A percentile compares a stretch with the other conserved stretches of the same genome.
Conservation (phyloP, 805 yeast genomes). For the Helenozyma rhizophorensis region DNA sequence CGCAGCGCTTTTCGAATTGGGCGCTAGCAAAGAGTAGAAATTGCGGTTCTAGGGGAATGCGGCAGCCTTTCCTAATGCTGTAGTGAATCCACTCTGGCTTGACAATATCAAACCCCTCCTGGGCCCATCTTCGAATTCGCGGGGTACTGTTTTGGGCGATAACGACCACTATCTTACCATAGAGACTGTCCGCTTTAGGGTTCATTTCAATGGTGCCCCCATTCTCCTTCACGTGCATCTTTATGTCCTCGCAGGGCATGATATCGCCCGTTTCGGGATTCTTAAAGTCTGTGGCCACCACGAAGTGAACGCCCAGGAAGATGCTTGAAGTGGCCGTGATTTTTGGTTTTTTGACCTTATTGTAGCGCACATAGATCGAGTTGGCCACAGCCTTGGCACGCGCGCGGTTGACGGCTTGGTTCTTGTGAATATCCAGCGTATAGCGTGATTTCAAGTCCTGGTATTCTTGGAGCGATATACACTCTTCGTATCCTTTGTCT, state of each 20-base stretch:
- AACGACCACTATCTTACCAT: slow-evolving; percentile 14
- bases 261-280: slow-evolving; percentile 20
- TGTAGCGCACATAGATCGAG: slow-evolving; percentile 15
- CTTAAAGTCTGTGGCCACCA: slow-evolving; percentile 51
- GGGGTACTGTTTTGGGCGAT: slow-evolving; percentile 28
- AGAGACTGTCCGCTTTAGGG: slow-evolving; percentile 9
- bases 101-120: slow-evolving; percentile 54
- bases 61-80: slow-evolving; percentile 40
- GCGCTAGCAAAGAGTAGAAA: slow-evolving; percentile 48
- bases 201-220: slow-evolving; percentile 45
- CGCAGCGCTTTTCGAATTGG: slow-evolving; percentile 9
- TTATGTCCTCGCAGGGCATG: slow-evolving; percentile 31
- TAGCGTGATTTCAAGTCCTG: slow-evolving; percentile 29
- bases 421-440: slow-evolving; percentile 20
- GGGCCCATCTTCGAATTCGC: slow-evolving; percentile 19
- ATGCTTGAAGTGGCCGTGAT: slow-evolving; percentile 21
- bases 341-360: slow-evolving; percentile 8
- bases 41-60: slow-evolving; percentile 56
- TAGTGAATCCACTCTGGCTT: slow-evolving; percentile 72
- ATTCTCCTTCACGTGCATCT: slow-evolving; percentile 33
- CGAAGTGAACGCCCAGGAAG: slow-evolving; percentile 45
- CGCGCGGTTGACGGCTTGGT: slow-evolving; percentile 25
- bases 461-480: slow-evolving; percentile 55
- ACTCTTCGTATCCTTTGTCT: slow-evolving; percentile 60
- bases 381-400: slow-evolving; percentile 17